Evolutionary conservation across 1,284 basidiomycete genomes (phyloP).

Genomic region (Pseudozyma sp.): DNA sequence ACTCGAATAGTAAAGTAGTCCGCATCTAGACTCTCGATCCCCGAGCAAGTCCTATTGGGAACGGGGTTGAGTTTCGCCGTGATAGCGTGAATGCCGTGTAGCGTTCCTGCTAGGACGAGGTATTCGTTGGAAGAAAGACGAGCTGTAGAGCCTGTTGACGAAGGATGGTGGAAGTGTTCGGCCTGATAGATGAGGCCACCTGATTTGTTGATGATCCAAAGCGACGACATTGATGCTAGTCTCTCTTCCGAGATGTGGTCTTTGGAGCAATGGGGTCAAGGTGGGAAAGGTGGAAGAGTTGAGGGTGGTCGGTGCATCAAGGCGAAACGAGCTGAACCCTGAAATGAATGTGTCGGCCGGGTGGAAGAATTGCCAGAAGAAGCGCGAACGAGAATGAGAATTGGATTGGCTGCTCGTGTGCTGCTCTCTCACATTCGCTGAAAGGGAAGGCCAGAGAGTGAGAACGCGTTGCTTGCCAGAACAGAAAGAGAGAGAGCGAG

Average conservation of each 20-base stretch:
- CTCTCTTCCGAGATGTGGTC: background rate
- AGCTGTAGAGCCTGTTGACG: conserved; percentile 36
- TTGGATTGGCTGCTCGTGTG: background rate
- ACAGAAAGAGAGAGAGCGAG: too few species aligned
- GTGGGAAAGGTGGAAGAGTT: conserved; percentile 1
- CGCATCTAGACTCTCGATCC: conserved; percentile 91
- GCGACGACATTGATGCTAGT: conserved; percentile 65
- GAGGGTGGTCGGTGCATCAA: conserved; percentile 6
- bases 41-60: conserved; percentile 73
- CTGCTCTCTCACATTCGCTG: too few species aligned
- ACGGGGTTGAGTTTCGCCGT: conserved; percentile 89
- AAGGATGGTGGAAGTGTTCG: conserved; percentile 74
- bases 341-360: conserved; percentile 22
- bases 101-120: conserved; percentile 93
- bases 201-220: conserved; percentile 99
- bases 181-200: conserved; percentile 95
- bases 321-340: conserved; percentile 19
- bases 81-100: conserved; percentile 98
- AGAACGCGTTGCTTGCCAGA: background rate
- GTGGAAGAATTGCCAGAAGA: conserved; percentile 28
- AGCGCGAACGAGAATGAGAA: background rate
- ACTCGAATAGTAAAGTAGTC: conserved; percentile 92
- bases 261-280: background rate
- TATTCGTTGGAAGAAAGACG: conserved; percentile 90
- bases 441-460: background rate